phyloP scores from a whole-genome alignment of 2,329 filamentous ascomycete genomes.

The Penicillium sp. region DNA sequence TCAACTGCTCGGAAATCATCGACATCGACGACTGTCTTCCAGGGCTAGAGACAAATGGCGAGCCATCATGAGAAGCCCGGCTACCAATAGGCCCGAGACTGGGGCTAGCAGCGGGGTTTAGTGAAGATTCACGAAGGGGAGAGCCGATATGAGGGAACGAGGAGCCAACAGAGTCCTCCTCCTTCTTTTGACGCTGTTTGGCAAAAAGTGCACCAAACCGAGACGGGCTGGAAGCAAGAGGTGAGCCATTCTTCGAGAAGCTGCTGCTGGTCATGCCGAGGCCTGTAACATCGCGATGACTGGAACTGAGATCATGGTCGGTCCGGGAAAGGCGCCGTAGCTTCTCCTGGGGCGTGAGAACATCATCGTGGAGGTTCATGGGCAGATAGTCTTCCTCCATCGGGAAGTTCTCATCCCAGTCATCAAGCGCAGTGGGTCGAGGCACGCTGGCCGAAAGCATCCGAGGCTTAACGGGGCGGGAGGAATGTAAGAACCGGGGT shows the following conservation, averaged over 20 bases:
- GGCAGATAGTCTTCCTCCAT: slow-evolving; percentile 90
- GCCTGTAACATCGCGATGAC: slow-evolving; percentile 46
- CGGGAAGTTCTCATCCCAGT: slow-evolving; percentile 61
- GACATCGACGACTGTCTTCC: slow-evolving; percentile 54
- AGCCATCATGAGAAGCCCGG: slow-evolving; percentile 45
- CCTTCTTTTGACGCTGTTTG: slow-evolving; percentile 47
- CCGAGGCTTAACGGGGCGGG: slow-evolving; percentile 55
- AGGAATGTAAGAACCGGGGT: slow-evolving; percentile 59
- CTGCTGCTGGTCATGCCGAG: slow-evolving; percentile 47
- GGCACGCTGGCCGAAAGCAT: slow-evolving; percentile 58
- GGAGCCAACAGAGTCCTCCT: slow-evolving; percentile 45
- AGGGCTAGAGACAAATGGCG: slow-evolving; percentile 50
- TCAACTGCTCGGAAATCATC: slow-evolving; percentile 56
- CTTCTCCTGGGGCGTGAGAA: slow-evolving; percentile 57
- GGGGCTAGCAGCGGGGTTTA: slow-evolving; percentile 48
- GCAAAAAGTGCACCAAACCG: slow-evolving; percentile 57
- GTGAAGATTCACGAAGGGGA: slow-evolving; percentile 57
- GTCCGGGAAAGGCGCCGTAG: slow-evolving; percentile 55
- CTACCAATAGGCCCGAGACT: slow-evolving; percentile 47
- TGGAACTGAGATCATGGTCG: slow-evolving; percentile 47
- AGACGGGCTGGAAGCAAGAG: slow-evolving; percentile 55
- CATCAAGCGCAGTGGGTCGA: slow-evolving; percentile 48
- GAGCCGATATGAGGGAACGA: slow-evolving; percentile 59
- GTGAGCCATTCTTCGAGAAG: slow-evolving; percentile 50
- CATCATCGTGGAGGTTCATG: slow-evolving; percentile 57